A percentile compares a stretch with the other conserved stretches of the same genome.
Evolutionary conservation across 2,329 filamentous ascomycete genomes (phyloP).

Genomic region (Aureobasidium sp.): DNA sequence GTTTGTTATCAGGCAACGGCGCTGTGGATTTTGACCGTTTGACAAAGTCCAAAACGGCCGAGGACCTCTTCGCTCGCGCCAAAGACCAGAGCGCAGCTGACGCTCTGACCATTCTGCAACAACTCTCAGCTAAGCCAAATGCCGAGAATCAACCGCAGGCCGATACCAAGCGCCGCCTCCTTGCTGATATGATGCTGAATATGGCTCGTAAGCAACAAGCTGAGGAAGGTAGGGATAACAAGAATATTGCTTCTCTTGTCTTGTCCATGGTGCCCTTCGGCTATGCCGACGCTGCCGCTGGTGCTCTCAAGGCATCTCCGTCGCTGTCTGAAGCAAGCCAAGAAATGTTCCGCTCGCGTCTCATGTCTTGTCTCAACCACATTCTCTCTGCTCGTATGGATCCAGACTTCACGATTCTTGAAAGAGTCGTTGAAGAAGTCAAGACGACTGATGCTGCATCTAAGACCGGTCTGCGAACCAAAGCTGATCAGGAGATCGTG

Average conservation of each 20-base stretch:
- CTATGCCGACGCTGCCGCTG: constrained; percentile 22
- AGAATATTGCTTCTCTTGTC: constrained; percentile 20
- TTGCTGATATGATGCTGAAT: constrained; percentile 48
- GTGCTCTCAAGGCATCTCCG: constrained; percentile 23
- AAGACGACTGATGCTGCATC: neutral
- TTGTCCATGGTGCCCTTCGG: constrained; percentile 30
- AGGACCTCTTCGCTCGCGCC: constrained; percentile 60
- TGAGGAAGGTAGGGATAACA: constrained; percentile 21
- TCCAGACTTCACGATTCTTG: constrained; percentile 1
- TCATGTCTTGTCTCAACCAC: constrained; percentile 49
- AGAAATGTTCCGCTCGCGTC: constrained; percentile 47
- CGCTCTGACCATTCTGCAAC: constrained; percentile 6
- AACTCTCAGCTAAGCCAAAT: constrained; percentile 45
- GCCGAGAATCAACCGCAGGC: constrained; percentile 39
- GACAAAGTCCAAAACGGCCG: constrained; percentile 79
- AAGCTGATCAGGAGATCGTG: constrained; percentile 13
- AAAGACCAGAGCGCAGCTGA: constrained; percentile 44
- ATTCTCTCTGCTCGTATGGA: constrained; percentile 31
- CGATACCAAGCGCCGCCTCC: constrained; percentile 40
- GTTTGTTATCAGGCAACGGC: constrained; percentile 63
- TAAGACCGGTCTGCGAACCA: constrained; percentile 3
- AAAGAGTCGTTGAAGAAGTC: constrained; percentile 5
- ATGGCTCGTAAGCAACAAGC: constrained; percentile 37
- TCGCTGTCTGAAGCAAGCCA: constrained; percentile 42
- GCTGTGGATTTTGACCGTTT: constrained; percentile 76